phyloP scores from a whole-genome alignment of 768 basidiomycete genomes.

The Collybia sp. region DNA sequence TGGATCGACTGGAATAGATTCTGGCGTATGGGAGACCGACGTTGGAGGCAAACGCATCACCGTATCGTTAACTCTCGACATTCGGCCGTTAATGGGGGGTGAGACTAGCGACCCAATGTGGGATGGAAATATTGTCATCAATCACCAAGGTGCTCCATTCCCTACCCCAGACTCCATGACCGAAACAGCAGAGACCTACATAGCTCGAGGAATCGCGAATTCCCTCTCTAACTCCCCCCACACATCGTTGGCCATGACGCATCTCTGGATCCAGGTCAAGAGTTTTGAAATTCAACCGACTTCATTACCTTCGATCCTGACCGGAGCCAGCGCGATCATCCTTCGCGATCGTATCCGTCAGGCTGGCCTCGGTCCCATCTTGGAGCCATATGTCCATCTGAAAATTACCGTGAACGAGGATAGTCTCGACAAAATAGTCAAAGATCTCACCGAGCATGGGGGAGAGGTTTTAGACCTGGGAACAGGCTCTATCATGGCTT shows the following conservation, averaged over 20 bases:
- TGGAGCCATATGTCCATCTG: slow-evolving; percentile 74
- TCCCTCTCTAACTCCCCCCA: slow-evolving; percentile 77
- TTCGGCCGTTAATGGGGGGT: slow-evolving; percentile 48
- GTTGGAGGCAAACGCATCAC: slow-evolving; percentile 50
- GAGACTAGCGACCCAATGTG: slow-evolving; percentile 67
- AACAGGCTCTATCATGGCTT: slow-evolving; percentile 29
- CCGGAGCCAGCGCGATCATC: slow-evolving; percentile 61
- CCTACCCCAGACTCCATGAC: slow-evolving; percentile 45
- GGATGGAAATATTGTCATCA: slow-evolving; percentile 74
- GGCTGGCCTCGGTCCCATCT: slow-evolving; percentile 65
- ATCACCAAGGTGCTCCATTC: slow-evolving; percentile 44
- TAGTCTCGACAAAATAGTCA: slow-evolving; percentile 71
- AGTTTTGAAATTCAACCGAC: slow-evolving; percentile 37
- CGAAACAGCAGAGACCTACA: slow-evolving; percentile 43
- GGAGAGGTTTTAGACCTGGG: slow-evolving; percentile 76
- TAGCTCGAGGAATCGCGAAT: slow-evolving; percentile 67
- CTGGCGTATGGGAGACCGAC: slow-evolving; percentile 58
- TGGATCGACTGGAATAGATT: slow-evolving; percentile 20
- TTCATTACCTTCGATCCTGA: slow-evolving; percentile 45
- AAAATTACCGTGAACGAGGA: slow-evolving; percentile 67
- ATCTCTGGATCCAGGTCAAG: slow-evolving; percentile 52
- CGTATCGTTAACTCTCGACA: slow-evolving; percentile 47
- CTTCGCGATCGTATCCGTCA: slow-evolving; percentile 57
- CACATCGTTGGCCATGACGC: slow-evolving; percentile 67
- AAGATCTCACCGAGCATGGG: slow-evolving; percentile 78